These are phyloP conservation scores for Canna indica DNA, from an alignment of 176 grass and related monocot genomes.

Conservation along the genomic window DNA sequence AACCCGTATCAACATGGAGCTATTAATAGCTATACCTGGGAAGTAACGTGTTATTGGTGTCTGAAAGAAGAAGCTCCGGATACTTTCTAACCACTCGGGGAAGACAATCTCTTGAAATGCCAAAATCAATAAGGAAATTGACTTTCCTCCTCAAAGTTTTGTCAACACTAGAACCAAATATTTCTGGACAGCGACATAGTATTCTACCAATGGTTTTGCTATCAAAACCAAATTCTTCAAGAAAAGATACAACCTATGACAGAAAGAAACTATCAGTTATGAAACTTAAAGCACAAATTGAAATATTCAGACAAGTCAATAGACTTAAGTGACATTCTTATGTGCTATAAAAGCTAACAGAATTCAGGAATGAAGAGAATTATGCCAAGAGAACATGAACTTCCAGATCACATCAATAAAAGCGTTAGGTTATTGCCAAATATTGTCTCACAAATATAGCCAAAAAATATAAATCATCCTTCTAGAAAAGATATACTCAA, in stretches of 20 bases:
- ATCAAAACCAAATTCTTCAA: constrained; percentile 58
- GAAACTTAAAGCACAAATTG: neutral
- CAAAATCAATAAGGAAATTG: constrained; percentile 54
- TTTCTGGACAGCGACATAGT: constrained; percentile 59
- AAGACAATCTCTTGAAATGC: constrained; percentile 51
- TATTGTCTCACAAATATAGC: too few relatives aligned
- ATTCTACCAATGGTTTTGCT: constrained; percentile 40
- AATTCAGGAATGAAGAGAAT: too few relatives aligned
- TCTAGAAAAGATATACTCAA: too few relatives aligned
- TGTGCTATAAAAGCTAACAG: neutral
- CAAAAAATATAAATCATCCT: too few relatives aligned
- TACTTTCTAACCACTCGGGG: constrained; percentile 75
- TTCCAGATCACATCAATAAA: too few relatives aligned
- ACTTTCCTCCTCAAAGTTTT: constrained; percentile 79
- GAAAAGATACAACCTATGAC: constrained; percentile 45
- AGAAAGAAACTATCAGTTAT: neutral
- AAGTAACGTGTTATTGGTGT: constrained; percentile 47
- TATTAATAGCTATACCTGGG: constrained; percentile 46
- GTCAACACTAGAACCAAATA: constrained; percentile 64
- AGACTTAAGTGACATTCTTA: neutral
- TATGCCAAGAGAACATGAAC: too few relatives aligned
- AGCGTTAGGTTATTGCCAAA: too few relatives aligned
- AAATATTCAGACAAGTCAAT: neutral
- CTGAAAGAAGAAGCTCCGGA: constrained; percentile 75
- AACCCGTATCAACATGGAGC: neutral